phyloP scores from a whole-genome alignment of 2,329 filamentous ascomycete genomes.

The Fusarium virguliforme region DNA sequence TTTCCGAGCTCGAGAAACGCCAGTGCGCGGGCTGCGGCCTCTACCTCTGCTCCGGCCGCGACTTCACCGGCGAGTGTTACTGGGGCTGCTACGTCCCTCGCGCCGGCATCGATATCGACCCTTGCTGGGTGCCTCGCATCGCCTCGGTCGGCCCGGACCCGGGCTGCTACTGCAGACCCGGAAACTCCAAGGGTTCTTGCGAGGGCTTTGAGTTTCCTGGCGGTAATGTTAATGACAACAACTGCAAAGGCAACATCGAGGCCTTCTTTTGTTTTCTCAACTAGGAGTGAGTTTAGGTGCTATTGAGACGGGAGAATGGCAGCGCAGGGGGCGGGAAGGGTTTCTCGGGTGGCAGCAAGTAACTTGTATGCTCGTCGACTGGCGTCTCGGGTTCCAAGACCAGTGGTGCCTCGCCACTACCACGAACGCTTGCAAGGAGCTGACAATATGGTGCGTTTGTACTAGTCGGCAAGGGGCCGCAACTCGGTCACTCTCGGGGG shows the following conservation, averaged over 20 bases:
- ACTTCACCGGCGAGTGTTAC: background rate
- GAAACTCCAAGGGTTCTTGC: background rate
- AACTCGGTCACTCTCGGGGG: no score
- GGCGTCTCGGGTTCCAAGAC: no score
- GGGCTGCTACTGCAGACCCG: background rate
- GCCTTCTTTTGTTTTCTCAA: no score
- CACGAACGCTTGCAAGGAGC: no score
- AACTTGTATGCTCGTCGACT: no score
- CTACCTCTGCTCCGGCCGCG: background rate
- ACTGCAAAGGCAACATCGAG: background rate
- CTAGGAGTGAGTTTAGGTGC: no score
- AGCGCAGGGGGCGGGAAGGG: no score
- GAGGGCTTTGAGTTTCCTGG: background rate
- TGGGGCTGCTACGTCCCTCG: background rate
- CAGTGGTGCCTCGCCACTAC: no score
- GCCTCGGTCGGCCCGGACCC: background rate
- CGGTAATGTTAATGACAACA: background rate
- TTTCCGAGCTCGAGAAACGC: background rate
- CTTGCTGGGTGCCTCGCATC: background rate
- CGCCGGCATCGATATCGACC: background rate
- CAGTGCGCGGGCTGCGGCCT: background rate
- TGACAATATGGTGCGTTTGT: no score
- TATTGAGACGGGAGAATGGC: no score
- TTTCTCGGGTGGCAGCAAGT: no score
- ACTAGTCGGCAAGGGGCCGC: no score